A percentile compares a stretch with the other conserved stretches of the same genome.
Conservation (phyloP, 2,329 filamentous ascomycete species). For the Epichloe coenophiala region DNA sequence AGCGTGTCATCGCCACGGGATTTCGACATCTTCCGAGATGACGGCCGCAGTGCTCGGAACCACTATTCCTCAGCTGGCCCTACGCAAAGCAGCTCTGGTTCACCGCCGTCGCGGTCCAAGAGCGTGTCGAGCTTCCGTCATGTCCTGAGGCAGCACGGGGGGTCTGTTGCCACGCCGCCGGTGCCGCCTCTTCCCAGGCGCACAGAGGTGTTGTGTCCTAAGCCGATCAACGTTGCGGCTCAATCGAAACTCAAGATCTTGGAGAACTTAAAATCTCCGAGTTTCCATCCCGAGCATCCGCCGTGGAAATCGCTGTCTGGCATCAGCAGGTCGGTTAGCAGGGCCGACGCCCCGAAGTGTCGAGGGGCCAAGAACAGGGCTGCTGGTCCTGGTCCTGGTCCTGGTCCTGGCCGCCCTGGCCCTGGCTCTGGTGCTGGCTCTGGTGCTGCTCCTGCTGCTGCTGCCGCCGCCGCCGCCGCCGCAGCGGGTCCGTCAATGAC, state of each 20-base stretch:
- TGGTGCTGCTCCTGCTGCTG: no score
- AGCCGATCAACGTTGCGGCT: slow-evolving; percentile 5
- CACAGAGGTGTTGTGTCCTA: slow-evolving; percentile 2
- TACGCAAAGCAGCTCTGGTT: not conserved
- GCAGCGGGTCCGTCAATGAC: not conserved
- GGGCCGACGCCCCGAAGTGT: not conserved
- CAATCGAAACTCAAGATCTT: slow-evolving; percentile 4
- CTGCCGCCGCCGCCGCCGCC: not conserved
- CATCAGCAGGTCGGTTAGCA: slow-evolving; percentile 1
- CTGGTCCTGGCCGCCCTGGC: no score
- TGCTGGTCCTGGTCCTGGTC: not conserved
- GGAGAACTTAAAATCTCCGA: slow-evolving; percentile 4
- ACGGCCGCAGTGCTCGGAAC: slow-evolving; percentile 1
- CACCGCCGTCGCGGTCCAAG: slow-evolving; percentile 8
- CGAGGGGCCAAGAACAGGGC: no score
- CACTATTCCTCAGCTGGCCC: not conserved
- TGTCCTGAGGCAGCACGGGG: not conserved
- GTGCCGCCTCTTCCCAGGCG: not conserved
- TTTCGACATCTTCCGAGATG: slow-evolving; percentile 19
- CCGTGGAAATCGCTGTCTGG: slow-evolving; percentile 2
- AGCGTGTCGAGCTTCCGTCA: slow-evolving; percentile 7
- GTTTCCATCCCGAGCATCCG: not conserved
- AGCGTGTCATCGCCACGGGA: slow-evolving; percentile 18
- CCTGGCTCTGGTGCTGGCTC: not conserved
- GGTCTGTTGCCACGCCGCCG: not conserved